Evolutionary conservation across 2,329 filamentous ascomycete species (phyloP).

Genomic region (Neocucurbitaria cava): DNA sequence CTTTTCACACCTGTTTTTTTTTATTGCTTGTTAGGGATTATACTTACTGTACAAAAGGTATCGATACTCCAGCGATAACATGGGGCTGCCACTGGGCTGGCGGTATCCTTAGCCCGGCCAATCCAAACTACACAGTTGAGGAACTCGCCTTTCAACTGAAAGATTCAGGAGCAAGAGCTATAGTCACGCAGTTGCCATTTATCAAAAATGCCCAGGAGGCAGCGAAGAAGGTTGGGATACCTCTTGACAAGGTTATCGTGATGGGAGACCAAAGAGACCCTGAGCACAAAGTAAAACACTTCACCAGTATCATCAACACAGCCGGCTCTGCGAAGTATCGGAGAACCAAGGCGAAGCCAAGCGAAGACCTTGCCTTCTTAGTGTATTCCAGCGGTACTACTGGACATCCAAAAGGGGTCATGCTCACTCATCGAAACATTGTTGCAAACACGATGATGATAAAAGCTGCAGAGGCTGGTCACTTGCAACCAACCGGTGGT

Average conservation of each 20-base stretch:
- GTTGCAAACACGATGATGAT: constrained; percentile 69
- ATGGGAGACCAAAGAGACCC: constrained; percentile 74
- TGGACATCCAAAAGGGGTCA: constrained; percentile 88
- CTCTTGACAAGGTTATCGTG: constrained; percentile 74
- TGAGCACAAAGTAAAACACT: constrained; percentile 70
- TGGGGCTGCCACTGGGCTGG: constrained; percentile 86
- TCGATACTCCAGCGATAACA: constrained; percentile 79
- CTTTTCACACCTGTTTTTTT: background rate
- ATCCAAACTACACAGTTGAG: constrained; percentile 82
- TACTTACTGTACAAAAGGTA: constrained; percentile 38
- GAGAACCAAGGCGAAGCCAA: constrained; percentile 65
- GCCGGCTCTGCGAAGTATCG: constrained; percentile 65
- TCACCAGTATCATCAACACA: constrained; percentile 71
- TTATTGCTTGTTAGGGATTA: background rate
- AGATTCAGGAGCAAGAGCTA: constrained; percentile 75
- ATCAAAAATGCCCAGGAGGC: constrained; percentile 72
- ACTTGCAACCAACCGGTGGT: constrained; percentile 65
- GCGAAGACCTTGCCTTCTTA: constrained; percentile 79
- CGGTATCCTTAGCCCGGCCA: constrained; percentile 82
- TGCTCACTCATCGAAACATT: constrained; percentile 83
- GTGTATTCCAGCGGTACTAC: constrained; percentile 93
- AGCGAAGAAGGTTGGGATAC: constrained; percentile 72
- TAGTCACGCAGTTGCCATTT: constrained; percentile 75
- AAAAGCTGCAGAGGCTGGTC: constrained; percentile 51
- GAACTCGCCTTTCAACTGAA: constrained; percentile 86